These are phyloP conservation scores for Moricandia moricandioides DNA, from an alignment of 345 rosid genomes.

Conservation along the genomic window DNA sequence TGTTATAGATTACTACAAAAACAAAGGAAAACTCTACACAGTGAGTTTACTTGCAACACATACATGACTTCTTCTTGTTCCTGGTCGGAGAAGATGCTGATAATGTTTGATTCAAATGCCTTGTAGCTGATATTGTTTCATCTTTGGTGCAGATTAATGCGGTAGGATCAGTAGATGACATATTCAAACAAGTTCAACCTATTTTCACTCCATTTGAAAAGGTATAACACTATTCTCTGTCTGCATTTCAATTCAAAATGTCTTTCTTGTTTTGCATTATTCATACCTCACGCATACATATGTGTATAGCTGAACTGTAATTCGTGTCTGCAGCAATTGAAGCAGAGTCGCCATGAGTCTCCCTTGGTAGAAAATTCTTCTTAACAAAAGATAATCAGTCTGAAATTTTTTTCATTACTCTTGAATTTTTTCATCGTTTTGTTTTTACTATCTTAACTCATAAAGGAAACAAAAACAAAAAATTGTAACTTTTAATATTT, in stretches of 20 bases:
- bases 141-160: constrained; percentile 69
- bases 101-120: not conserved
- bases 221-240: constrained; percentile 38
- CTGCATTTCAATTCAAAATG: not conserved
- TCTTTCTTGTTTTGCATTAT: not conserved
- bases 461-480: not conserved
- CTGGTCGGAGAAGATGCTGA: not conserved
- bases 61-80: too few relatives aligned
- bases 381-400: not conserved
- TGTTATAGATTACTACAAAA: constrained; percentile 67
- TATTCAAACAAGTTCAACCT: constrained; percentile 68
- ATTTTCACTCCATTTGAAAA: constrained; percentile 49
- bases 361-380: constrained; percentile 26
- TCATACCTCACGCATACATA: not conserved
- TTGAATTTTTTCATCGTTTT: constrained; percentile 21
- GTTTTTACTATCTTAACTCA: constrained; percentile 16
- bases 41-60: constrained; percentile 34
- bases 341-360: constrained; percentile 27
- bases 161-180: constrained; percentile 77
- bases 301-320: not conserved
- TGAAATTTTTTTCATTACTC: constrained; percentile 17
- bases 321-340: constrained; percentile 29
- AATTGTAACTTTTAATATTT: not conserved
- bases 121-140: not conserved
- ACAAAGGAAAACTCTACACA: constrained; percentile 69